phyloP scores from a whole-genome alignment of 2,329 filamentous ascomycete species.

The Colletotrichum nymphaeae region DNA sequence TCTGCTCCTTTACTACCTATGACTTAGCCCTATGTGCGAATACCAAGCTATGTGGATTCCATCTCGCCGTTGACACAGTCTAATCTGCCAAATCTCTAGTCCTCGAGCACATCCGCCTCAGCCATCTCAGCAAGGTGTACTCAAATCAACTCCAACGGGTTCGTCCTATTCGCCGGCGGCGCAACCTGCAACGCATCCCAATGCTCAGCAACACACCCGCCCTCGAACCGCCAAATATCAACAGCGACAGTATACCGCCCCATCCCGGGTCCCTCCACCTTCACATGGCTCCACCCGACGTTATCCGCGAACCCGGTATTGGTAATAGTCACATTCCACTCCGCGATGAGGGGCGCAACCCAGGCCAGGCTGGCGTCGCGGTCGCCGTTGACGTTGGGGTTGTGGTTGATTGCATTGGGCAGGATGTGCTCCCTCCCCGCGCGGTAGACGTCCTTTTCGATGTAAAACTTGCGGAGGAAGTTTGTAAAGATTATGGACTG shows the following conservation, averaged over 20 bases:
- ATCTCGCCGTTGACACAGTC: no score
- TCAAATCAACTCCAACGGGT: constrained; percentile 9
- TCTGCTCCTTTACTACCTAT: no score
- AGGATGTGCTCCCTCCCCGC: background rate
- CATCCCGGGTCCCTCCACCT: background rate
- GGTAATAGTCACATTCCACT: background rate
- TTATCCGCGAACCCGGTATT: constrained; percentile 7
- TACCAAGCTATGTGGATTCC: no score
- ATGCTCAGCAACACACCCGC: background rate
- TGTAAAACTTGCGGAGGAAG: background rate
- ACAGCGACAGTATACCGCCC: constrained; percentile 2
- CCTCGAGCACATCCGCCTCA: no score
- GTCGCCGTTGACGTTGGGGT: constrained; percentile 4
- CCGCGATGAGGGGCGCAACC: background rate
- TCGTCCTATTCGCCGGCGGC: constrained; percentile 6
- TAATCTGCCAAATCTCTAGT: no score
- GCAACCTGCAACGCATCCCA: constrained; percentile 6
- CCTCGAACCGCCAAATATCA: constrained; percentile 15
- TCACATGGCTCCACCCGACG: constrained; percentile 7
- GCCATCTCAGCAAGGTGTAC: no score
- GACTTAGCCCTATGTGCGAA: no score
- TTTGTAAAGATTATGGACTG: background rate
- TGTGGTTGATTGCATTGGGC: background rate
- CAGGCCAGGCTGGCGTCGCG: constrained; percentile 2
- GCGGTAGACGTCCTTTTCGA: constrained; percentile 5